A percentile compares a stretch with the other conserved stretches of the same genome.
These are phyloP conservation scores for Chlorella vulgaris DNA, from an alignment of 139 green algal species.

Conservation along the genomic window DNA sequence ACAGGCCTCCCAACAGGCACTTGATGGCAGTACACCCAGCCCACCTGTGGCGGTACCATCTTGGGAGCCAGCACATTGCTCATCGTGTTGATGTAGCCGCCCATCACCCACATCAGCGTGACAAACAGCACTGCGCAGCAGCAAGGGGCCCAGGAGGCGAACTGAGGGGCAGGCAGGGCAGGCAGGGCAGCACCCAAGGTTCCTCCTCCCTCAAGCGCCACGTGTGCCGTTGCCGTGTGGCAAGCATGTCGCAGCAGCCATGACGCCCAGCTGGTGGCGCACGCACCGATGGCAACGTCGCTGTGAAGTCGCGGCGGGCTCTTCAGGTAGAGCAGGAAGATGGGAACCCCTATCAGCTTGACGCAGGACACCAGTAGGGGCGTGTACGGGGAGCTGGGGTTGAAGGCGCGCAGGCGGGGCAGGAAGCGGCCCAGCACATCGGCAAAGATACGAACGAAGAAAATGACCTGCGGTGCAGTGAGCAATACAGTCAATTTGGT, in stretches of 20 bases:
- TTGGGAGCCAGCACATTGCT: constrained; percentile 70
- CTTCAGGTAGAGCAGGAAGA: constrained; percentile 79
- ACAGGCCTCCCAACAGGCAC: no score
- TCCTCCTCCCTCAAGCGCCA: no score
- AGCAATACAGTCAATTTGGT: no score
- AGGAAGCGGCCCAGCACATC: constrained; percentile 72
- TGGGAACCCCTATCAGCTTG: constrained; percentile 37
- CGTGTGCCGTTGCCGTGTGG: not conserved
- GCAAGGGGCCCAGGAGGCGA: not conserved
- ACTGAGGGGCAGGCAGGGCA: no score
- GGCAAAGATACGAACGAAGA: constrained; percentile 75
- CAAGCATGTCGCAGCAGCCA: not conserved
- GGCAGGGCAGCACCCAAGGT: no score
- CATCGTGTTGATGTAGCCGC: constrained; percentile 74
- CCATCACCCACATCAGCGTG: constrained; percentile 59
- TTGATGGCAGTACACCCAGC: not conserved
- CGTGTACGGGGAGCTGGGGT: constrained; percentile 37
- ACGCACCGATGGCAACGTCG: constrained; percentile 46
- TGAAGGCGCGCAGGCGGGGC: constrained; percentile 55
- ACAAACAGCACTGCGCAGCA: constrained; percentile 51
- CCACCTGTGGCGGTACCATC: constrained; percentile 49
- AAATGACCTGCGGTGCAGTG: constrained; percentile 63
- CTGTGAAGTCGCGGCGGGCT: constrained; percentile 36
- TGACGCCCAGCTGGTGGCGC: not conserved
- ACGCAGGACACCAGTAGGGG: constrained; percentile 47